Evolutionary conservation across 148 eudicot species (phyloP).

Genomic region (Heliosperma pusillum): DNA sequence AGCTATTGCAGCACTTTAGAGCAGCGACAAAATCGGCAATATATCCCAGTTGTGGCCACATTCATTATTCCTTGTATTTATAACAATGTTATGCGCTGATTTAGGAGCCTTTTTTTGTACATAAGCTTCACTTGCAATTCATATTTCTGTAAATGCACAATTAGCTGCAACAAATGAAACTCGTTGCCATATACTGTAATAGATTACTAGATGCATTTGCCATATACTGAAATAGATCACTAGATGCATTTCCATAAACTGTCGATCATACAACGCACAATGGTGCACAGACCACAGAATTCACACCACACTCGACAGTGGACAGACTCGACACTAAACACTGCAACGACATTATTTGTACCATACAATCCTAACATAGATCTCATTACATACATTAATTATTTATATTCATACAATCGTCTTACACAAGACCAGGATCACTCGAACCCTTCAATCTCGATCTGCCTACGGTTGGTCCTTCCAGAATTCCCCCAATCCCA

Average conservation of each 20-base stretch:
- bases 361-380: background rate
- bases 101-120: conserved; percentile 12
- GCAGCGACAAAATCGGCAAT: background rate
- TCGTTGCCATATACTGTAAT: too few species aligned
- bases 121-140: background rate
- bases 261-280: background rate
- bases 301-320: too few species aligned
- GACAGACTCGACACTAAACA: background rate
- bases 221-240: background rate
- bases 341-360: background rate
- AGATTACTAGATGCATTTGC: too few species aligned
- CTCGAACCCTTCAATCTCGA: conserved; percentile 30
- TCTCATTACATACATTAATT: too few species aligned
- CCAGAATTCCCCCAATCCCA: background rate
- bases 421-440: background rate
- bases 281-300: background rate
- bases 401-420: background rate
- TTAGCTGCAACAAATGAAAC: too few species aligned
- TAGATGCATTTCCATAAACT: background rate
- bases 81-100: background rate
- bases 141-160: background rate
- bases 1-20: background rate
- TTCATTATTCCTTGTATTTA: conserved; percentile 13
- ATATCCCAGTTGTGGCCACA: background rate
- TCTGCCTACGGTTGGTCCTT: conserved; percentile 19